Base-by-base conservation (phyloP, 2,329 filamentous ascomycete species). In the Beauveria asiatica region DNA sequence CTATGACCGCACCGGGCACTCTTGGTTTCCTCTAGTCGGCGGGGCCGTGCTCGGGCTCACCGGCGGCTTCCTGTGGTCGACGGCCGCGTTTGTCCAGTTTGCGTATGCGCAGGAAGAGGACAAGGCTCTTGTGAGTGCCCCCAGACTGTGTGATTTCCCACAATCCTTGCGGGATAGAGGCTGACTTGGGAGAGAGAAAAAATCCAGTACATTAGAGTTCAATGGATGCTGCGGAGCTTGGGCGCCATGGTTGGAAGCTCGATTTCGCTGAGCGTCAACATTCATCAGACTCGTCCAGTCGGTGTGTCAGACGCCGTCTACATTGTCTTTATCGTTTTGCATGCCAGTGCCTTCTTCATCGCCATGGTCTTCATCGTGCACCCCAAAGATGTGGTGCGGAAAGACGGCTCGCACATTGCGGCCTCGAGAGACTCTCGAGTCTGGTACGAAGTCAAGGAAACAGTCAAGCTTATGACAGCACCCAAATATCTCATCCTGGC, bases 21-120 rank as follows among this genome's bases (percentile, higher is more conserved):
- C 49, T n/a, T 65, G 63, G 64, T 67, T 66, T 23, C 54, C 57
- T 10, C 49, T 67, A 37, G 48, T 64, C n/a, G 60, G 61, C 3
- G 65, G 66, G 3, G 62, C 55, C n/a, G 41, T 65, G 9, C 61
- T 64, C 7, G 65, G 65, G 23, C 33, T 66, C 3, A 63, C 62
- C 0, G 57, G 55, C 13, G 64, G 62, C n/a, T 59, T 62, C 6
- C 54, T 67, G 13, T 65, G 66, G 68, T 60, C 62, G 11, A 19
- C 56, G 2, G 55, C 58, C 2, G 61, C 56, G 3, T 60, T 59
- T 50, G 54, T 61, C 7, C 54, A 58, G 21, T 59, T 53, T 52
- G 50, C 61, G 2, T 64, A 64, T 27, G 61, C 62, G 1, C 54
- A 51, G 1, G 61, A 62, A 44, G 55, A 53, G 17, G 54, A 62